Base-by-base conservation (phyloP, 768 basidiomycete species). In the Lactarius tabidus region DNA sequence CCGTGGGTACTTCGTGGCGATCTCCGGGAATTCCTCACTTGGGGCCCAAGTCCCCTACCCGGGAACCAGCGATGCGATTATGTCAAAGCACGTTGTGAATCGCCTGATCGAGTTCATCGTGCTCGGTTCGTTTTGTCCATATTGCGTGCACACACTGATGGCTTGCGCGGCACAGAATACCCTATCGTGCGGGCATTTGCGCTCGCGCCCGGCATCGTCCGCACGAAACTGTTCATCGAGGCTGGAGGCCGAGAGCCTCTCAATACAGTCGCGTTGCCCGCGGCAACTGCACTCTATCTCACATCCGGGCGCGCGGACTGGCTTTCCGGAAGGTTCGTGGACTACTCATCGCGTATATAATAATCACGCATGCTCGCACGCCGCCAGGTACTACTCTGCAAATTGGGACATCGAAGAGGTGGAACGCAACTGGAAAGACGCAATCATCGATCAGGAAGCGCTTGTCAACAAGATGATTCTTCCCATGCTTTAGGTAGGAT, bases 331-430 rank as follows among this genome's bases (percentile, higher is more conserved):
- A 56, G 65, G 65, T 62, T n/a, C 38, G 63, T 64, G 41, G 41
- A 8, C 41, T 6, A 33, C n/a, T n/a, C n/a, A n/a, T n/a, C 8
- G 33, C 33, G 33, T 33, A 8, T 33, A 33, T 33, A 33, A 33
- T 33, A 33, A 33, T 33, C 3, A 33, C 4, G 3, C 8, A 33
- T 1, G 41, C 41, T 20, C 41, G 9, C 9, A 8, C 41, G 17
- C 41, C 7, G 18, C 41, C 41, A 41, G 58, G 26, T 64, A 43
- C 9, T 64, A 20, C 29, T 59, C 58, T 28, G 14, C 41, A 20
- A 59, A 60, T 17, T 45, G 63, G 63, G 53, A n/a, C n/a, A n/a
- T n/a, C n/a, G n/a, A n/a, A n/a, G n/a, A 64, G 20, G 57, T 64
- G 26, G 58, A 64, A 51, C 31, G 63, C 3, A 38, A 59, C 23